Conservation (phyloP, 768 basidiomycete genomes). For the Crepidotus variabilis region DNA sequence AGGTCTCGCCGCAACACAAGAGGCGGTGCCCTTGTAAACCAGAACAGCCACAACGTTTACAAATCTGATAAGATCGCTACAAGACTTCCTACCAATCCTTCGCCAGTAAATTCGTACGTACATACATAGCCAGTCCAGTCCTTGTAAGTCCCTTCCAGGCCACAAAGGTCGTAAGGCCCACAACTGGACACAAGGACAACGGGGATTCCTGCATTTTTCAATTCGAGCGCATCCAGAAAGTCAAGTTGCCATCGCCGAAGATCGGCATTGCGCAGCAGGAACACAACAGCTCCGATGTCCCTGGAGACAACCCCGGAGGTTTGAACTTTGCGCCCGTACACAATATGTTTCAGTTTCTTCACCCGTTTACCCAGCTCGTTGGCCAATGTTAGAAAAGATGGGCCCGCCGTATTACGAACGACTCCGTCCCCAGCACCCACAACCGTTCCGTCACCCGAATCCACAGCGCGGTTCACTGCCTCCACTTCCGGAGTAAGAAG, state of each 20-base stretch:
- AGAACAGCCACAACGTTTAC: neutral
- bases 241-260: conserved; percentile 42
- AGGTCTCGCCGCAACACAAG: conserved; percentile 3
- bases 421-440: conserved; percentile 34
- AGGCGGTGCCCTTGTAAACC: conserved; percentile 16
- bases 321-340: conserved; percentile 31
- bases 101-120: conserved; percentile 57
- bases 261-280: conserved; percentile 57
- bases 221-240: conserved; percentile 30
- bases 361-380: conserved; percentile 29
- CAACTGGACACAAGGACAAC: conserved; percentile 57
- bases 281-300: conserved; percentile 35
- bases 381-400: conserved; percentile 50
- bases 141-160: conserved; percentile 16
- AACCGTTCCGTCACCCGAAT: conserved; percentile 45
- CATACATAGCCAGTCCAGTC: conserved; percentile 36
- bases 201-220: conserved; percentile 25
- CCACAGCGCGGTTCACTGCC: conserved; percentile 60
- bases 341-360: conserved; percentile 34
- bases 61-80: conserved; percentile 36
- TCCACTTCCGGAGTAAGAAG: conserved; percentile 56
- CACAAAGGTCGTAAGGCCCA: conserved; percentile 60
- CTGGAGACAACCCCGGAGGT: conserved; percentile 7
- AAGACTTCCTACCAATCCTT: conserved; percentile 43
- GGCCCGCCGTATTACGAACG: conserved; percentile 54